Evolutionary conservation across 2,329 filamentous ascomycete species (phyloP).

Genomic region (Neofusicoccum ribis): DNA sequence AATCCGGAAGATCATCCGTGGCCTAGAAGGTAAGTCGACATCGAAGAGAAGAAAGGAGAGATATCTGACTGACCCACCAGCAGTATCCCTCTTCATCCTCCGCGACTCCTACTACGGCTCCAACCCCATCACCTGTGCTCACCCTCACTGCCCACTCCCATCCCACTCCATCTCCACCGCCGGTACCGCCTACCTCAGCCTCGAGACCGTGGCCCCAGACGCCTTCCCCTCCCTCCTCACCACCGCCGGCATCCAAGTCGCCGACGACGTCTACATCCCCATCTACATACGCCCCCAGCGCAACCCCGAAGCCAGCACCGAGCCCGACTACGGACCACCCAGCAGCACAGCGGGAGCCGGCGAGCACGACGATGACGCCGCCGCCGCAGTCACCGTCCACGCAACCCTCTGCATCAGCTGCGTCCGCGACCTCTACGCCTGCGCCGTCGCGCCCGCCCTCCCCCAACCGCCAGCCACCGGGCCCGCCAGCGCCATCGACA

Average conservation of each 20-base stretch:
- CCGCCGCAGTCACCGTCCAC: not conserved
- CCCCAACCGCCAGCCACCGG: not conserved
- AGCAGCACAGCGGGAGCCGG: not conserved
- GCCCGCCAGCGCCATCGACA: not conserved
- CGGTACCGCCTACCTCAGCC: slow-evolving; percentile 65
- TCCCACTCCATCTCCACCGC: slow-evolving; percentile 52
- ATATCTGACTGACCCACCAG: not conserved
- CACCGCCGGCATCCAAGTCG: slow-evolving; percentile 1
- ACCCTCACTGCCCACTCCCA: slow-evolving; percentile 32
- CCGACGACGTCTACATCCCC: not conserved
- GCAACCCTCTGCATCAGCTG: slow-evolving; percentile 4
- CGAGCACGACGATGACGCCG: not conserved
- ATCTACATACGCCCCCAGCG: not conserved
- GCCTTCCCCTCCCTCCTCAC: not conserved
- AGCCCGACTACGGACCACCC: not conserved
- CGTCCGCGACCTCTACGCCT: slow-evolving; percentile 1
- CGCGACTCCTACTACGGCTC: slow-evolving; percentile 32
- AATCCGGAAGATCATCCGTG: not conserved
- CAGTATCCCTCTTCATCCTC: slow-evolving; percentile 9
- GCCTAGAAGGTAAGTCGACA: not conserved
- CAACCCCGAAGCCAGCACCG: not conserved
- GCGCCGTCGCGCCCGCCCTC: not conserved
- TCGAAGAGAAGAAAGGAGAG: not conserved
- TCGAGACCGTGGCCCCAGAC: not conserved
- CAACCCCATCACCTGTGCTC: slow-evolving; percentile 50